Percentiles rank a stretch among this genome's conserved stretches.
phyloP scores from a whole-genome alignment of 2,329 filamentous ascomycete species.

The Cadophora sp. region DNA sequence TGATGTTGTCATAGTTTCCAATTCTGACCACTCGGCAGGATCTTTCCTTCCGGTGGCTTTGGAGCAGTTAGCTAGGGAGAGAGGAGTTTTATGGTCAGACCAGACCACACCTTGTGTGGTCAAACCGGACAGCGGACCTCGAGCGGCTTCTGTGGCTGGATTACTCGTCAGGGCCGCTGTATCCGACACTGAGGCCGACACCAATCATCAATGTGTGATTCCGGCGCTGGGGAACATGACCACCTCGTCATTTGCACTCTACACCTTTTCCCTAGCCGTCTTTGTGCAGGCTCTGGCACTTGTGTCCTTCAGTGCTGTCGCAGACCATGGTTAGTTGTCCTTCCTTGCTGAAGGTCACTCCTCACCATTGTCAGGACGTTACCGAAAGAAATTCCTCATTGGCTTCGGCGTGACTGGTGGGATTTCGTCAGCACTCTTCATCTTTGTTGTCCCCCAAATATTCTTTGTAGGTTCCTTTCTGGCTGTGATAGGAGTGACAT shows the following conservation, averaged over 20 bases:
- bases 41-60: conserved; percentile 95
- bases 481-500: conserved; percentile 89
- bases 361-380: conserved; percentile 53
- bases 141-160: conserved; percentile 18
- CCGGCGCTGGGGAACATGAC: conserved; percentile 82
- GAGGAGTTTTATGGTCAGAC: conserved; percentile 83
- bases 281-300: conserved; percentile 87
- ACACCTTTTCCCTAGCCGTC: conserved; percentile 93
- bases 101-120: conserved; percentile 75
- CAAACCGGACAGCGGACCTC: conserved; percentile 31
- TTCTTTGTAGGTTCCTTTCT: conserved; percentile 83
- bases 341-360: not conserved
- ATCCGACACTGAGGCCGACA: conserved; percentile 33
- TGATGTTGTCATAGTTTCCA: not conserved
- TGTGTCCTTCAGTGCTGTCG: conserved; percentile 93
- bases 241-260: conserved; percentile 96
- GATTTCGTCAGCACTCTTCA: conserved; percentile 83
- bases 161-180: conserved; percentile 27
- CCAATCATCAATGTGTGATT: conserved; percentile 68
- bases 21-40: conserved; percentile 53
- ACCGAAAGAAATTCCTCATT: conserved; percentile 86
- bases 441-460: conserved; percentile 74
- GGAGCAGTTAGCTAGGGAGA: conserved; percentile 88
- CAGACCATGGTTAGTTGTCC: conserved; percentile 74
- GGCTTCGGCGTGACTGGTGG: conserved; percentile 85